Evolutionary conservation across 1,284 basidiomycete species (phyloP).

Genomic region (Laetiporus sulphureus): DNA sequence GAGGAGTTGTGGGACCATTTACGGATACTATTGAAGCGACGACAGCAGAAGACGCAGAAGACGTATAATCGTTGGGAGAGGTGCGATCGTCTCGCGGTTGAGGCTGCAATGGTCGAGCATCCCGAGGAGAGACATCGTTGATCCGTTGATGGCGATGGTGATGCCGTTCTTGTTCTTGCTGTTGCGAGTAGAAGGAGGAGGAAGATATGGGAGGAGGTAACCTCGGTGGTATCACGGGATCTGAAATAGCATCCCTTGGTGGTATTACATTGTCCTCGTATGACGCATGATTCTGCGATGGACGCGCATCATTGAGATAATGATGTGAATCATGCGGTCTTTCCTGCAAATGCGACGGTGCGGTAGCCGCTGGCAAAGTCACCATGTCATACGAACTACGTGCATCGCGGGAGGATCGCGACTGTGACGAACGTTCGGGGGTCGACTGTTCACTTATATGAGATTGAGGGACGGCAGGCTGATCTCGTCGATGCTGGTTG

Average conservation of each 20-base stretch:
- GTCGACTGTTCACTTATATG: not conserved
- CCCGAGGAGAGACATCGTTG: slow-evolving; percentile 12
- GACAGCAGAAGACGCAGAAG: slow-evolving; percentile 10
- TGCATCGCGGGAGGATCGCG: not conserved
- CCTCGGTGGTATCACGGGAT: no score
- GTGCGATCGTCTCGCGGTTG: slow-evolving; percentile 10
- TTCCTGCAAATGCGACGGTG: not conserved
- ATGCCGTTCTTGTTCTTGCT: slow-evolving; percentile 14
- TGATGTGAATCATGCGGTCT: not conserved
- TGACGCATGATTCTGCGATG: not conserved
- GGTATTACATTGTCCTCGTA: not conserved
- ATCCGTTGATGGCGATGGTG: slow-evolving; percentile 11
- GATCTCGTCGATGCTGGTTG: slow-evolving; percentile 3
- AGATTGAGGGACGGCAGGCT: not conserved
- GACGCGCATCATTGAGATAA: not conserved
- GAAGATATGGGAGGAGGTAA: not conserved
- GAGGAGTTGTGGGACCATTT: not conserved
- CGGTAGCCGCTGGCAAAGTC: not conserved
- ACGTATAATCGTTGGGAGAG: slow-evolving; percentile 6
- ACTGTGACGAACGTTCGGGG: not conserved
- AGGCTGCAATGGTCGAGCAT: slow-evolving; percentile 5
- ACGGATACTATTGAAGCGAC: slow-evolving; percentile 9
- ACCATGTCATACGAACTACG: not conserved
- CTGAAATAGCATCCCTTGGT: no score
- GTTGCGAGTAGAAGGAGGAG: slow-evolving; percentile 9